Conservation (phyloP, 2,329 filamentous ascomycete species). For the Pochonia chlamydosporia region DNA sequence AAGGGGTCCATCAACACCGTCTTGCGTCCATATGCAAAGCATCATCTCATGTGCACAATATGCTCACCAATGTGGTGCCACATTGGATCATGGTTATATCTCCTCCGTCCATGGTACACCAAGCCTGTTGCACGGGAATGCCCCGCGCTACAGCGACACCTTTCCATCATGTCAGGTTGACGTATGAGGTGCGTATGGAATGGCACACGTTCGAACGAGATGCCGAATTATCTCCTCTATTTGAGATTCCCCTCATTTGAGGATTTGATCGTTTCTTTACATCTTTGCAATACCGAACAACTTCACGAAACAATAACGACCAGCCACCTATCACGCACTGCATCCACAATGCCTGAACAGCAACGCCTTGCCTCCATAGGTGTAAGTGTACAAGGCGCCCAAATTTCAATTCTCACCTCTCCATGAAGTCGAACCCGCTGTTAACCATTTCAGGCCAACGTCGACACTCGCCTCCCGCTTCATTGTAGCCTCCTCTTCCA, state of each 20-base stretch:
- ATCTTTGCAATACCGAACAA: background rate
- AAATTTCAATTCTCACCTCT: background rate
- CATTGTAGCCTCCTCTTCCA: constrained; percentile 58
- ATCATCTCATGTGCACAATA: too few relatives aligned
- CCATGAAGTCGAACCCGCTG: background rate
- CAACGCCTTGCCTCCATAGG: constrained; percentile 4
- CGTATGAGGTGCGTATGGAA: too few relatives aligned
- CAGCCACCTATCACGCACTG: background rate
- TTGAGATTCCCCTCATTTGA: background rate
- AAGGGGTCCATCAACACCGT: too few relatives aligned
- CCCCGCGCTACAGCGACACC: too few relatives aligned
- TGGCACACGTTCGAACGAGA: background rate
- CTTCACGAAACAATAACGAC: background rate
- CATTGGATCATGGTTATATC: too few relatives aligned
- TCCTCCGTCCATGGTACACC: too few relatives aligned
- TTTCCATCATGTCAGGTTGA: too few relatives aligned
- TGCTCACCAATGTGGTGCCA: too few relatives aligned
- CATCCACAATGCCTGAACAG: constrained; percentile 1
- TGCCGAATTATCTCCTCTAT: background rate
- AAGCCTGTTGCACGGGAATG: too few relatives aligned
- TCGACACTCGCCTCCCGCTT: constrained; percentile 67
- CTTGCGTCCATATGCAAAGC: too few relatives aligned
- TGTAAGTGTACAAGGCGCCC: constrained; percentile 3
- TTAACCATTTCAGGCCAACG: constrained; percentile 45
- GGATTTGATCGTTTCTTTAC: background rate